phyloP scores from a whole-genome alignment of 2,329 filamentous ascomycete species.

The Ophiocordyceps unilateralis region DNA sequence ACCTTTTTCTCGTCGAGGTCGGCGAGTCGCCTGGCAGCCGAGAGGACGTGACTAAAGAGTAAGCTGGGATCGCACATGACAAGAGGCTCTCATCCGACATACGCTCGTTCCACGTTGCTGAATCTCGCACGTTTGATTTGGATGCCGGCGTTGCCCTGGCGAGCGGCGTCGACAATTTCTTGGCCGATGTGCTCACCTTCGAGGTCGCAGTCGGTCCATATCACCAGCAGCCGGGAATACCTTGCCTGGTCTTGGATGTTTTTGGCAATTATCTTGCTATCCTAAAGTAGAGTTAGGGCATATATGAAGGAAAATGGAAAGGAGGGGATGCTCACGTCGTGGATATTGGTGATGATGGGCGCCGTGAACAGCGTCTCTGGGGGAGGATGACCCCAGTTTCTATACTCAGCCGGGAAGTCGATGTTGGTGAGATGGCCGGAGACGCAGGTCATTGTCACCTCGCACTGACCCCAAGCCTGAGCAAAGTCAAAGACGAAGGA shows the following conservation, averaged over 20 bases:
- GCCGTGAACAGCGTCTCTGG: slow-evolving; percentile 70
- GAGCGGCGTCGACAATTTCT: slow-evolving; percentile 72
- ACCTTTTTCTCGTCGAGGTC: slow-evolving; percentile 73
- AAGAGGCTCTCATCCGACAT: slow-evolving; percentile 13
- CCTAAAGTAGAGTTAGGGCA: slow-evolving; percentile 25
- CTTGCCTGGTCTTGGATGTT: slow-evolving; percentile 73
- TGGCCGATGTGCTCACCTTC: slow-evolving; percentile 94
- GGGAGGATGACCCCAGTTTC: slow-evolving; percentile 65
- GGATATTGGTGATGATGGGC: slow-evolving; percentile 50
- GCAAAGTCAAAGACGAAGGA: slow-evolving; percentile 80
- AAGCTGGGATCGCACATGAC: not conserved
- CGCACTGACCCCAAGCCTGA: slow-evolving; percentile 59
- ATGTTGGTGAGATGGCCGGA: slow-evolving; percentile 70
- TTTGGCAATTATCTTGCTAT: slow-evolving; percentile 62
- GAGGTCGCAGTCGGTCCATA: slow-evolving; percentile 97
- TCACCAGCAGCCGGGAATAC: slow-evolving; percentile 60
- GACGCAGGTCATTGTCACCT: slow-evolving; percentile 88
- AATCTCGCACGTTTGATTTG: slow-evolving; percentile 76
- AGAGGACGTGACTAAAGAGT: slow-evolving; percentile 56
- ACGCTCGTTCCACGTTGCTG: slow-evolving; percentile 90
- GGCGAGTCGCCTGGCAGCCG: slow-evolving; percentile 61
- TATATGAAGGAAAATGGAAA: not conserved
- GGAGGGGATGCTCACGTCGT: slow-evolving; percentile 33
- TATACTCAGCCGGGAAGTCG: slow-evolving; percentile 60
- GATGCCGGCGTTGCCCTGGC: slow-evolving; percentile 53